Evolutionary conservation across 805 yeast genomes (phyloP).

Genomic region (Myxozyma neglecta): DNA sequence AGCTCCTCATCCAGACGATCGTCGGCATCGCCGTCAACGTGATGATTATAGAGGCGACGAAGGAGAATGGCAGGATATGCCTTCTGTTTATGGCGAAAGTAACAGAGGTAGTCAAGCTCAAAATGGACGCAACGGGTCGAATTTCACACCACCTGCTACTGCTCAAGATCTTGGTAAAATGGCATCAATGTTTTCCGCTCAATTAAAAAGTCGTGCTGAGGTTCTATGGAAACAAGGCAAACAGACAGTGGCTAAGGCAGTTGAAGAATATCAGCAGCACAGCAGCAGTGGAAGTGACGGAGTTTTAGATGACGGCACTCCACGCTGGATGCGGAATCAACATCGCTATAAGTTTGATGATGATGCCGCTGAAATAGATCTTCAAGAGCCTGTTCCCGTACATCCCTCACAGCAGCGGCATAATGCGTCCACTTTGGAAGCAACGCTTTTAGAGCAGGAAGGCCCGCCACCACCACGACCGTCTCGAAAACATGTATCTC

Average conservation of each 20-base stretch:
- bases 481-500: conserved; percentile 1
- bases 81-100: conserved; percentile 18
- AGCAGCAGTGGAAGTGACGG: not conserved
- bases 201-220: conserved; percentile 61
- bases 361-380: conserved; percentile 13
- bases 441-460: conserved; percentile 20
- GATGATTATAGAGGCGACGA: not conserved
- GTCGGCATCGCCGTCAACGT: not conserved
- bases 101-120: not conserved
- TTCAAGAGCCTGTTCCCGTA: conserved; percentile 20
- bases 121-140: not conserved
- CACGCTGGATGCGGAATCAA: conserved; percentile 30
- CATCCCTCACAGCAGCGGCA: not conserved
- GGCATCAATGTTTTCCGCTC: conserved; percentile 51
- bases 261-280: conserved; percentile 50
- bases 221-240: conserved; percentile 58
- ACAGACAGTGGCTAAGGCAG: conserved; percentile 60
- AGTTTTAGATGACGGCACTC: conserved; percentile 10
- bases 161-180: conserved; percentile 30
- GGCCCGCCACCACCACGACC: conserved; percentile 16
- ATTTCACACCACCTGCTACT: conserved; percentile 6
- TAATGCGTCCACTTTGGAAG: conserved; percentile 20
- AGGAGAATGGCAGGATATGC: conserved; percentile 26
- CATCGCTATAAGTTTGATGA: conserved; percentile 10
- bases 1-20: conserved; percentile 14